These are phyloP conservation scores for Magnusiomyces fungicola DNA, from an alignment of 1,139 yeast species.

Conservation along the genomic window DNA sequence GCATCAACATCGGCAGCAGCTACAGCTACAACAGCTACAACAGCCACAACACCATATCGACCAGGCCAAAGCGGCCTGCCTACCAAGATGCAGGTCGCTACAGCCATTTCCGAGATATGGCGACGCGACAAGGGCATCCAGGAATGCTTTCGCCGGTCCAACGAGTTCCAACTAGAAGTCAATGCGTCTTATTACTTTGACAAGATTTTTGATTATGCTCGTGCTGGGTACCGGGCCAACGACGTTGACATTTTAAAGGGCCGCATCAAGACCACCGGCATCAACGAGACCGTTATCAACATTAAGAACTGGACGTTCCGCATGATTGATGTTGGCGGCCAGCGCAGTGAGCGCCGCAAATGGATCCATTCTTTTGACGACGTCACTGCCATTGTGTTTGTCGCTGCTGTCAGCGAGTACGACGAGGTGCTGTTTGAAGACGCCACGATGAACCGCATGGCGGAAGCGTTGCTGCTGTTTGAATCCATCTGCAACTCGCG, in stretches of 20 bases:
- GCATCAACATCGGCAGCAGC: too few relatives aligned
- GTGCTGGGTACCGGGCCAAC: conserved; percentile 58
- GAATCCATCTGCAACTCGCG: conserved; percentile 77
- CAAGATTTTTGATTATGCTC: conserved; percentile 54
- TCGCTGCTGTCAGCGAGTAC: conserved; percentile 87
- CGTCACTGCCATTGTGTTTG: conserved; percentile 82
- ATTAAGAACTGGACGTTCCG: conserved; percentile 57
- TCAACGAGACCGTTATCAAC: conserved; percentile 75
- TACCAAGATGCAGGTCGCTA: conserved; percentile 47
- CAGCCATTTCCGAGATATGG: conserved; percentile 66
- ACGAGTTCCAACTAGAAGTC: conserved; percentile 77
- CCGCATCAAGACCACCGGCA: conserved; percentile 91
- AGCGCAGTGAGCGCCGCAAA: conserved; percentile 83
- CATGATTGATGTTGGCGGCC: conserved; percentile 96
- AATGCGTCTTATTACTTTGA: conserved; percentile 75
- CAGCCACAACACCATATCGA: neutral
- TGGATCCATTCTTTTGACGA: conserved; percentile 97
- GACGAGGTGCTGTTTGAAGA: conserved; percentile 92
- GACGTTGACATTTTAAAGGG: conserved; percentile 85
- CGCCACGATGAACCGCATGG: conserved; percentile 81
- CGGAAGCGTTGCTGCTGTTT: conserved; percentile 78
- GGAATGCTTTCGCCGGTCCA: conserved; percentile 53
- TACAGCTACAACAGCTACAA: neutral
- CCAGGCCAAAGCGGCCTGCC: neutral
- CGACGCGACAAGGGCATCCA: conserved; percentile 56